Conservation (phyloP, 805 yeast genomes). For the Myxozyma neotropica region DNA sequence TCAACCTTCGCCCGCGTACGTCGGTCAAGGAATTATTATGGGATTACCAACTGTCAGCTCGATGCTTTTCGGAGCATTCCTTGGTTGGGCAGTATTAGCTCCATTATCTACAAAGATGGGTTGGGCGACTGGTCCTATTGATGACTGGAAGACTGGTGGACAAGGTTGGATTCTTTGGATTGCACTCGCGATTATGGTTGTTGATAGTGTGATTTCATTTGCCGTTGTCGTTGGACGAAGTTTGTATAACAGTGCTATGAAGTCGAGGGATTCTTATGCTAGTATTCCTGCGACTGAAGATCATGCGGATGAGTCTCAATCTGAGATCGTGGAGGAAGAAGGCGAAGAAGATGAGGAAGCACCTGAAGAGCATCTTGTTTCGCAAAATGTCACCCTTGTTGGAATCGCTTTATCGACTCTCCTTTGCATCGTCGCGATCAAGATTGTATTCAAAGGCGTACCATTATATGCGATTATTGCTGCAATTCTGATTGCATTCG, state of each 20-base stretch:
- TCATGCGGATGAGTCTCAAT: conserved; percentile 3
- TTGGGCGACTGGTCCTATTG: conserved; percentile 90
- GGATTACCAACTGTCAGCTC: conserved; percentile 88
- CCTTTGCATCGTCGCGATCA: conserved; percentile 65
- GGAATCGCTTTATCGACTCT: conserved; percentile 72
- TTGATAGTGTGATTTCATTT: conserved; percentile 84
- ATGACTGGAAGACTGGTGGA: conserved; percentile 91
- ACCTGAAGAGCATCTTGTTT: conserved; percentile 53
- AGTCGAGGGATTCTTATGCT: conserved; percentile 4
- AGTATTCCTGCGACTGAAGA: conserved; percentile 7
- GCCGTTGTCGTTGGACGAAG: conserved; percentile 45
- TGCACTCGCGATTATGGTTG: conserved; percentile 88
- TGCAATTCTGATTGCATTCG: conserved; percentile 73
- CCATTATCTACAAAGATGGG: conserved; percentile 69
- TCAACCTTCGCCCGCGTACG: conserved; percentile 95
- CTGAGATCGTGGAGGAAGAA: conserved; percentile 8
- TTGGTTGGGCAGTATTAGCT: conserved; percentile 93
- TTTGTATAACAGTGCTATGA: conserved; percentile 13
- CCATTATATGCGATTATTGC: conserved; percentile 70
- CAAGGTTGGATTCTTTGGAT: conserved; percentile 99
- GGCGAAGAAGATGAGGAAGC: conserved; percentile 45
- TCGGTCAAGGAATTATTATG: conserved; percentile 98
- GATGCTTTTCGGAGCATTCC: conserved; percentile 84
- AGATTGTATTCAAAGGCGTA: conserved; percentile 63
- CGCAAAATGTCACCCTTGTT: conserved; percentile 50